Evolutionary conservation across 2,329 filamentous ascomycete species (phyloP), one percentile per base, ranked within the genome.

Genomic region (Capronia epimyces): DNA sequence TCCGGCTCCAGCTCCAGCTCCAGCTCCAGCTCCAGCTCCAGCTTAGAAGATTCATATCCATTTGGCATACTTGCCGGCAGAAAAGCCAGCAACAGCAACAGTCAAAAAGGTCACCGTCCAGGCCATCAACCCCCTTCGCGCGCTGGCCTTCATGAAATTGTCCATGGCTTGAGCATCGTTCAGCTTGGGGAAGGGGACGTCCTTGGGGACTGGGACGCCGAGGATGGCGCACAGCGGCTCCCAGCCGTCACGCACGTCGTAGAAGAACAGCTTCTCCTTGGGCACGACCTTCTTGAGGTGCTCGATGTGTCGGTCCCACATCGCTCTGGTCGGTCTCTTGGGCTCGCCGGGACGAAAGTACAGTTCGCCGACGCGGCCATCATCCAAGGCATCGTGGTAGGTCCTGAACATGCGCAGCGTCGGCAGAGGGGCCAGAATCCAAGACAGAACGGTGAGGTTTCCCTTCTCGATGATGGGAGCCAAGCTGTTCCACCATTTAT

Each of bases 401-500:
- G 55, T 57, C 32, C 58, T 46, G 47, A 60, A 60, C 53, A 49
- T 52, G n/a, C 58, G 52, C 25, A 60, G 50, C 7, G 56, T 56
- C 7, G 58, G 58, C 6, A 60, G 51, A 34, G 58, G 58, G 3
- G 51, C 47, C 22, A 60, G 40, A 20, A 60, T 58, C 58, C 58
- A 60, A 3, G 58, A 58, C 44, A 60, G 29, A 12, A 57, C 37
- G 7, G 53, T 60, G 15, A 60, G 46, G 53, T 60, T 60, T 41
- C 50, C 58, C 22, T 60, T 60, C 46, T 60, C 60, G 44, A 60
- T 56, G 40, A 60, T 57, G 13, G 58, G 58, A 2, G 49, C 49
- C 48, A 60, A 48, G 27, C 68, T 70, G 32, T 58, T 49, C 57
- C 68, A 64, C 73, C 72, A 75, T n/a, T 62, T 64, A 18, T 70